A percentile compares a stretch with the other conserved stretches of the same genome.
Conservation (phyloP, 2,329 filamentous ascomycete species). For the Epichloe coenophiala region DNA sequence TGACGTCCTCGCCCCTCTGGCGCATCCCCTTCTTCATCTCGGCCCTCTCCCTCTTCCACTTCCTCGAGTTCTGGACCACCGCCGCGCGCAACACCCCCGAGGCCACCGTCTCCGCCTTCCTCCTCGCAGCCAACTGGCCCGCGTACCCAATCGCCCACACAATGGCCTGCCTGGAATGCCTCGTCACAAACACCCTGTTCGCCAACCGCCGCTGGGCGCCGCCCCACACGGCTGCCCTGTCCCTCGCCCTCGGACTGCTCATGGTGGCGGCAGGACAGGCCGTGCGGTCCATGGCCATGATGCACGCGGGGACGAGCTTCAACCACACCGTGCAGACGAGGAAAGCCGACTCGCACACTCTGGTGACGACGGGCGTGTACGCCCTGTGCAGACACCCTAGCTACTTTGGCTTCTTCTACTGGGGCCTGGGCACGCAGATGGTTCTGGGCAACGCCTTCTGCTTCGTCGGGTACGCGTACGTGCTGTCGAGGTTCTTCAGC, state of each 20-base stretch:
- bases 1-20: conserved; percentile 38
- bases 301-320: conserved; percentile 78
- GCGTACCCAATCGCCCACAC: conserved; percentile 75
- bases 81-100: conserved; percentile 66
- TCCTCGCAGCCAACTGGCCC: conserved; percentile 73
- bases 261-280: conserved; percentile 59
- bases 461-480: conserved; percentile 55
- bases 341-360: conserved; percentile 52
- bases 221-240: conserved; percentile 24
- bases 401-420: conserved; percentile 99
- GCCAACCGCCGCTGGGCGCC: conserved; percentile 35
- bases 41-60: conserved; percentile 73
- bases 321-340: conserved; percentile 72
- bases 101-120: conserved; percentile 62
- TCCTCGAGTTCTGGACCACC: conserved; percentile 89
- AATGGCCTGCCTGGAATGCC: conserved; percentile 59
- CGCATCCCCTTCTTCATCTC: conserved; percentile 53
- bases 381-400: conserved; percentile 65
- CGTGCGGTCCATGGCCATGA: conserved; percentile 74
- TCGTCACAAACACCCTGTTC: conserved; percentile 44
- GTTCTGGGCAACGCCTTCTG: conserved; percentile 76
- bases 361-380: conserved; percentile 82
- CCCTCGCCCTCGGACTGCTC: conserved; percentile 44
- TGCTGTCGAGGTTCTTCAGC: conserved; percentile 79
- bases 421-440: conserved; percentile 88